Percentiles rank a stretch among this genome's conserved stretches.
These are phyloP conservation scores for Gamsiella multidivaricata DNA, from an alignment of 192 early-diverging fungal genomes.

Conservation along the genomic window DNA sequence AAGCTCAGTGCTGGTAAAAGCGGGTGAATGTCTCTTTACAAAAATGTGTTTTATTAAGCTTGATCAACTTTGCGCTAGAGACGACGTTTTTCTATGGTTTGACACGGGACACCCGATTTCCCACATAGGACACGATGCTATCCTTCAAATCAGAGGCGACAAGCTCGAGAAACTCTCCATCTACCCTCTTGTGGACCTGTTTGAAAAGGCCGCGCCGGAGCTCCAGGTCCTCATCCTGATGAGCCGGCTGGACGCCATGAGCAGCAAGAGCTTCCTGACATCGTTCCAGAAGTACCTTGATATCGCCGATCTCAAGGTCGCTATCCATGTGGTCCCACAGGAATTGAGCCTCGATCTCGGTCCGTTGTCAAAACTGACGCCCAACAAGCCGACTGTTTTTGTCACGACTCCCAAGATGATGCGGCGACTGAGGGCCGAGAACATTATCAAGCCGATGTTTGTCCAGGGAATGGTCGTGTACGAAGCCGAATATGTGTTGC, in stretches of 20 bases:
- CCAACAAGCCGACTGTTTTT: slow-evolving; percentile 13
- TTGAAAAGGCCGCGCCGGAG: slow-evolving; percentile 11
- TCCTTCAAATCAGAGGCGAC: slow-evolving; percentile 28
- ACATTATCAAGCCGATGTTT: slow-evolving; percentile 3
- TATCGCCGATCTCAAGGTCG: background rate
- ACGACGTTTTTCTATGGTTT: too few relatives aligned
- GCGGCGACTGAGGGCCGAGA: slow-evolving; percentile 1
- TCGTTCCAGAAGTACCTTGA: slow-evolving; percentile 15
- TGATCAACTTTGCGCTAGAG: too few relatives aligned
- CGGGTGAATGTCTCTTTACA: background rate
- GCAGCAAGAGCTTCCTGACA: slow-evolving; percentile 14
- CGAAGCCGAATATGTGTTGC: slow-evolving; percentile 41
- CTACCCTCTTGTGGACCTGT: slow-evolving; percentile 31
- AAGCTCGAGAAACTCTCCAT: slow-evolving; percentile 5
- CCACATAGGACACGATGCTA: slow-evolving; percentile 20
- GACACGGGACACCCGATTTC: too few relatives aligned
- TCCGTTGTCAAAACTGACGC: background rate
- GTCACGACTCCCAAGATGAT: slow-evolving; percentile 22
- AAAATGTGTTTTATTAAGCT: background rate
- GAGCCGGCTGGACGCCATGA: slow-evolving; percentile 16
- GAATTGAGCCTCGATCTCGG: slow-evolving; percentile 2
- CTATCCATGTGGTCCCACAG: background rate
- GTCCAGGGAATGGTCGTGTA: slow-evolving; percentile 23
- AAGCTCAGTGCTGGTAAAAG: slow-evolving; percentile 3
- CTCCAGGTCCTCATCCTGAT: slow-evolving; percentile 10